These are phyloP conservation scores for Aspergillus panamensis DNA, from an alignment of 495 filamentous ascomycete genomes.

Conservation along the genomic window DNA sequence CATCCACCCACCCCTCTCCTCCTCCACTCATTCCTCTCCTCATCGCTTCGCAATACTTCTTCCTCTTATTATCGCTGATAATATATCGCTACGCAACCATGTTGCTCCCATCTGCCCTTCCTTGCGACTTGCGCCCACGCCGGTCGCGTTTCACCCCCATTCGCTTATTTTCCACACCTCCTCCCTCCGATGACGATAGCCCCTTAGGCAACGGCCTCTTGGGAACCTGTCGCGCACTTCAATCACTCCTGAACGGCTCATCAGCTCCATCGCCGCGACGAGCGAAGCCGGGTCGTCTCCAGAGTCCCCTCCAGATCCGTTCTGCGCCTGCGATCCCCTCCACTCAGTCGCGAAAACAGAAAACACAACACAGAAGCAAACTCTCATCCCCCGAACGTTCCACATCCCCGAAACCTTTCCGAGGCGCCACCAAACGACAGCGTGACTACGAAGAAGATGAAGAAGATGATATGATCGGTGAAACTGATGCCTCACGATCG, in stretches of 20 bases:
- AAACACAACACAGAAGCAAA: neutral
- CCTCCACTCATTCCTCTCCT: slow-evolving; percentile 2
- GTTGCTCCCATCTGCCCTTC: slow-evolving; percentile 68
- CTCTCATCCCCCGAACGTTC: slow-evolving; percentile 16
- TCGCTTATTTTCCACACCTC: slow-evolving; percentile 61
- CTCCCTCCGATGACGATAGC: slow-evolving; percentile 50
- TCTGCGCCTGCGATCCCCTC: slow-evolving; percentile 53
- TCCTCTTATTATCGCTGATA: neutral
- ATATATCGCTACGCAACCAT: slow-evolving; percentile 39
- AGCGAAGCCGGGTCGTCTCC: slow-evolving; percentile 43
- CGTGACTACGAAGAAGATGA: slow-evolving; percentile 55
- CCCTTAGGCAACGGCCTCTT: slow-evolving; percentile 57
- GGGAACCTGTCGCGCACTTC: slow-evolving; percentile 66
- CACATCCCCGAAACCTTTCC: slow-evolving; percentile 36
- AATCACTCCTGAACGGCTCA: slow-evolving; percentile 57
- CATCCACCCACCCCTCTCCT: slow-evolving; percentile 18
- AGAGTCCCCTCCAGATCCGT: slow-evolving; percentile 48
- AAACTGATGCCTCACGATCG: slow-evolving; percentile 36
- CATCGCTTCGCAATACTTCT: slow-evolving; percentile 1
- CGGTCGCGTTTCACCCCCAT: slow-evolving; percentile 50
- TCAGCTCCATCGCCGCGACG: slow-evolving; percentile 37
- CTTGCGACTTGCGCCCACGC: slow-evolving; percentile 63
- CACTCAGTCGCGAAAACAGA: slow-evolving; percentile 38
- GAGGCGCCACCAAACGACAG: slow-evolving; percentile 61
- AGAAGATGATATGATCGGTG: slow-evolving; percentile 37